Conservation (phyloP, 371 early-diverging fungal genomes). For the Apophysomyces variabilis region DNA sequence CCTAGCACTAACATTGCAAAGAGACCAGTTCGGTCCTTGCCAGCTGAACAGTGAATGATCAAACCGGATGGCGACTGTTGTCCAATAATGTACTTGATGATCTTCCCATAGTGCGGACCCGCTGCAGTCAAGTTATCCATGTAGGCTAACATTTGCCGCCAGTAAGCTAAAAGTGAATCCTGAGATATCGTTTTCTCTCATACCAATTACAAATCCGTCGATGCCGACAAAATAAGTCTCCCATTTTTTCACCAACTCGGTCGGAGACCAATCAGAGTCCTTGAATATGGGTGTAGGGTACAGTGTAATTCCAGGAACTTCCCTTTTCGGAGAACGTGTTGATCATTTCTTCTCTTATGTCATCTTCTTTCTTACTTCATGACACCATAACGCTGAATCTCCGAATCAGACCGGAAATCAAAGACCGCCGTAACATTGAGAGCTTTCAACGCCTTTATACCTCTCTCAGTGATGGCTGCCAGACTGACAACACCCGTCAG, state of each 20-base stretch:
- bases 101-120: constrained; percentile 25
- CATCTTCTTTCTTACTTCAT: constrained; percentile 36
- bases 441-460: constrained; percentile 47
- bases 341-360: too few species aligned
- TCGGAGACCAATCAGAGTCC: constrained; percentile 48
- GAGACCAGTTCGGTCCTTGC: constrained; percentile 89
- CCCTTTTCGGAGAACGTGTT: not conserved
- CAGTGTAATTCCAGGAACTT: constrained; percentile 12
- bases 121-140: not conserved
- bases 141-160: not conserved
- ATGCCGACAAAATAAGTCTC: constrained; percentile 40
- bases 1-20: constrained; percentile 68
- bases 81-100: not conserved
- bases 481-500: constrained; percentile 62
- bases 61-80: constrained; percentile 24
- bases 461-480: constrained; percentile 69
- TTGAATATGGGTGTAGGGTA: constrained; percentile 43
- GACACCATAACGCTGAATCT: constrained; percentile 51
- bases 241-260: constrained; percentile 39
- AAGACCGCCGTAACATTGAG: constrained; percentile 57
- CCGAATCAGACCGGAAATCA: constrained; percentile 62
- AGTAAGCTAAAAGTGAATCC: not conserved
- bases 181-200: not conserved
- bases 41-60: constrained; percentile 82
- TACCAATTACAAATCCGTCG: constrained; percentile 44